Evolutionary conservation across 257 asterid species (phyloP), one percentile per base, ranked within the genome.

Genomic region (Solanum habrochaites): DNA sequence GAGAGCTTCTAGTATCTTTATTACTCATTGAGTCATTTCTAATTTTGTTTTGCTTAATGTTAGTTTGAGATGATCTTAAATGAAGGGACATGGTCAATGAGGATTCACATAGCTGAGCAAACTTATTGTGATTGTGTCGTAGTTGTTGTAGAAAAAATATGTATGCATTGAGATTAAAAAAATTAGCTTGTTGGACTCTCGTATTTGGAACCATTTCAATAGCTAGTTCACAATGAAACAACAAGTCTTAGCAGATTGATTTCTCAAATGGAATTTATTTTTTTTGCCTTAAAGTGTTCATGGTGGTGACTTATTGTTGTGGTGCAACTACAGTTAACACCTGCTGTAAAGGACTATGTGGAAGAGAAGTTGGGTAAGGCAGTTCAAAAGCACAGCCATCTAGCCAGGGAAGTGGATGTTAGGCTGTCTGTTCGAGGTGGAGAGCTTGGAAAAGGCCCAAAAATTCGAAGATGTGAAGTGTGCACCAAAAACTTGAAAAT

Each of bases 311-410:
- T 45, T 78, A 43, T 81, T 83, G 67, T 87, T 77, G 52, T 91
- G 56, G 29, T 29, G 43, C 29, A 60, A 64, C 62, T 85, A 85
- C 90, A 97, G 99, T 67, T 97, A 90, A 84, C 92, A 35, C 97
- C 98, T 40, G 27, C 95, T 3, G 97, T 97, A 90, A 97, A 93
- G 91, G 91, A 91, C 89, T 89, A 94, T 49, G 96, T 95, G 87
- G 98, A 95, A 91, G 99, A 95, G 87, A 97, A 97, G 92, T 58
- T 97, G 85, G 99, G 99, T 14, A 97, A 87, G 91, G 99, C 98
- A 85, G 96, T 95, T 85, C 95, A 92, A 88, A 94, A 94, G 92
- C 97, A 97, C 84, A 94, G 96, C 93, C 97, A 95, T 88, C 86
- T 95, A 29, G 99, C 92, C 47, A 93, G 98, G 91, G 99, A 97